phyloP scores from a whole-genome alignment of 768 basidiomycete species.

The Boletus speciosus region DNA sequence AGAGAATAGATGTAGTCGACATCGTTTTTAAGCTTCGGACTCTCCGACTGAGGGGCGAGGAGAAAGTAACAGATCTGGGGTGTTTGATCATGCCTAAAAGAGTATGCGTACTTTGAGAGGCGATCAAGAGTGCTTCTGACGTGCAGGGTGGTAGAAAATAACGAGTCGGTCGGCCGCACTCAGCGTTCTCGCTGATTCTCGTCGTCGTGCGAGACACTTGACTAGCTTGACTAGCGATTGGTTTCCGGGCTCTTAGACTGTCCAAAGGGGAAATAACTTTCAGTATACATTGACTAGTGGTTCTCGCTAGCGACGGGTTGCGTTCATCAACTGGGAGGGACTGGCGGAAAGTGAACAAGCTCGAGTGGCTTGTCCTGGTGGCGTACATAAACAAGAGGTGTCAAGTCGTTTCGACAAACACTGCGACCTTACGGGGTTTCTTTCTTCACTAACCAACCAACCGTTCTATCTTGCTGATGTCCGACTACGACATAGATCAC shows the following conservation, averaged over 20 bases:
- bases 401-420: too few species aligned
- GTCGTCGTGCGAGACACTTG: not conserved
- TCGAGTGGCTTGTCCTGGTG: not conserved
- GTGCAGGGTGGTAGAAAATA: not conserved
- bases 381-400: slow-evolving; percentile 1
- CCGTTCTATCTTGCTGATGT: not conserved
- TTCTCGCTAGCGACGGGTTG: not conserved
- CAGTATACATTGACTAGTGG: not conserved
- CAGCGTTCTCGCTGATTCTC: not conserved
- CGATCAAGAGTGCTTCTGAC: not conserved
- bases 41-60: not conserved
- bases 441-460: not conserved
- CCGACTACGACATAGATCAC: not conserved
- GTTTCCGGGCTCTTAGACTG: not conserved
- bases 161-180: not conserved
- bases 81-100: not conserved
- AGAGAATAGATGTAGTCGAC: slow-evolving; percentile 26
- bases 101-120: not conserved
- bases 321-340: not conserved
- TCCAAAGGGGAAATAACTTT: not conserved
- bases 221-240: not conserved
- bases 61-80: not conserved
- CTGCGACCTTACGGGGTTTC: too few species aligned
- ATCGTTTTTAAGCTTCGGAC: slow-evolving; percentile 11
- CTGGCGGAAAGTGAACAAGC: not conserved